Conservation (phyloP, 2,329 filamentous ascomycete species). For the Aspergillus transmontanensis region DNA sequence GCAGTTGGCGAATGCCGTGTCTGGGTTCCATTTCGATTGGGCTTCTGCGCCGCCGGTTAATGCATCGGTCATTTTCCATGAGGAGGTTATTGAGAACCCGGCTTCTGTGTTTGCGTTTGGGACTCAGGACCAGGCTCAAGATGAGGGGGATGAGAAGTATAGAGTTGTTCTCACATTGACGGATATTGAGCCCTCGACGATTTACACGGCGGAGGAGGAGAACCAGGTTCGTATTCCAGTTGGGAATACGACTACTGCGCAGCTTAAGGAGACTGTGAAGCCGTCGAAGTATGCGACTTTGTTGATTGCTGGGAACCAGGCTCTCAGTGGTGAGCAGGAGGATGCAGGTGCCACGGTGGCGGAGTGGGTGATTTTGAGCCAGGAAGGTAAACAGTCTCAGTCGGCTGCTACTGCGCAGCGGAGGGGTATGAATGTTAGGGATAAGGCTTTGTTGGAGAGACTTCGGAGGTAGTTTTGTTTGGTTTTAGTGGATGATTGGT, state of each 20-base stretch:
- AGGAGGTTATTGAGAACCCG: slow-evolving; percentile 40
- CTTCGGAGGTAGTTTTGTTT: neutral
- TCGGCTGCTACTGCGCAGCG: neutral
- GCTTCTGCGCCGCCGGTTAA: slow-evolving; percentile 57
- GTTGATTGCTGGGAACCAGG: slow-evolving; percentile 48
- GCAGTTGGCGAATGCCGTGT: slow-evolving; percentile 29
- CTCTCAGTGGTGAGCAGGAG: slow-evolving; percentile 33
- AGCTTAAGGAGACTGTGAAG: slow-evolving; percentile 34
- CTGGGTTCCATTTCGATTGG: slow-evolving; percentile 62
- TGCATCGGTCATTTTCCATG: slow-evolving; percentile 59
- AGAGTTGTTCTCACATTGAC: slow-evolving; percentile 28
- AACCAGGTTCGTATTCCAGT: slow-evolving; percentile 39
- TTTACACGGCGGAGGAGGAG: slow-evolving; percentile 38
- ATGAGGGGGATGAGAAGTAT: slow-evolving; percentile 14
- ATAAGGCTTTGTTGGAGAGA: slow-evolving; percentile 12
- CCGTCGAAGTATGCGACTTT: slow-evolving; percentile 47
- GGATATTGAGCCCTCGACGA: slow-evolving; percentile 39
- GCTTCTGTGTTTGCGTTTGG: neutral
- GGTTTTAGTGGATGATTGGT: too few relatives aligned
- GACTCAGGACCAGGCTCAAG: slow-evolving; percentile 11
- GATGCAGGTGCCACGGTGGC: slow-evolving; percentile 50
- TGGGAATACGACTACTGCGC: slow-evolving; percentile 47
- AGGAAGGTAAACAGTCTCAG: neutral
- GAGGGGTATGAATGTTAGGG: slow-evolving; percentile 8
- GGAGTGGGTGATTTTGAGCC: slow-evolving; percentile 49